Evolutionary conservation across 495 filamentous ascomycete genomes (phyloP).

Genomic region (Neurospora sp.): DNA sequence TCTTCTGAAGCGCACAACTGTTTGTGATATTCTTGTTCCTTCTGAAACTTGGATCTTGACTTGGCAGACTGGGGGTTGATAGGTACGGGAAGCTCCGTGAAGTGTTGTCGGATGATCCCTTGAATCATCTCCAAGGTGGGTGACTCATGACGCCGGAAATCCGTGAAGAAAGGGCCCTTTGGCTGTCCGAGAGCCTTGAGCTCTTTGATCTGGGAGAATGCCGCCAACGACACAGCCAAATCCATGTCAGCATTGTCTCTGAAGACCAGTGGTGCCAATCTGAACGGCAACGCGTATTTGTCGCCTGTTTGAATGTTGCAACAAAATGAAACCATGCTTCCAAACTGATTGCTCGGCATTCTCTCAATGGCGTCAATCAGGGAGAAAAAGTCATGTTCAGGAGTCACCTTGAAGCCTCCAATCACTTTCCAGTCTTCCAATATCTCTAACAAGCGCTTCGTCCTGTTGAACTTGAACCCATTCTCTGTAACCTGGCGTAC

Average conservation of each 20-base stretch:
- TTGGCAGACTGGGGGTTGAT: not conserved
- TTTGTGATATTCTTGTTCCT: not conserved
- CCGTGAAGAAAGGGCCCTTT: not conserved
- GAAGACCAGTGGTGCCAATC: not conserved
- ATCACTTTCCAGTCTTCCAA: not conserved
- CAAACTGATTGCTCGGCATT: not conserved
- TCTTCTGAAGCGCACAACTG: not conserved
- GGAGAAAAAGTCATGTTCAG: not conserved
- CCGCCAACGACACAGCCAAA: not conserved
- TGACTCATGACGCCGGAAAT: not conserved
- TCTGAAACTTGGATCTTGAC: not conserved
- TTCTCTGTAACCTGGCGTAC: not conserved
- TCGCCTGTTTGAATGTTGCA: not conserved
- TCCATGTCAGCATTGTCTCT: not conserved
- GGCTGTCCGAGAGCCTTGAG: not conserved
- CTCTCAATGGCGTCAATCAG: not conserved
- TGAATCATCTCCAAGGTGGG: not conserved
- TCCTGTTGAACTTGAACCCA: not conserved
- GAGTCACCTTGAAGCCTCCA: not conserved
- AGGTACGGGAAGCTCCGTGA: not conserved
- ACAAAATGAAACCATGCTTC: not conserved
- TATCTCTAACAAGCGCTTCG: not conserved
- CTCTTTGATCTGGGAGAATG: not conserved
- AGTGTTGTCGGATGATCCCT: not conserved
- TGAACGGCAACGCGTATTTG: conserved; percentile 1